phyloP scores from a whole-genome alignment of 140 eudicot species.

The Anethum foeniculum region DNA sequence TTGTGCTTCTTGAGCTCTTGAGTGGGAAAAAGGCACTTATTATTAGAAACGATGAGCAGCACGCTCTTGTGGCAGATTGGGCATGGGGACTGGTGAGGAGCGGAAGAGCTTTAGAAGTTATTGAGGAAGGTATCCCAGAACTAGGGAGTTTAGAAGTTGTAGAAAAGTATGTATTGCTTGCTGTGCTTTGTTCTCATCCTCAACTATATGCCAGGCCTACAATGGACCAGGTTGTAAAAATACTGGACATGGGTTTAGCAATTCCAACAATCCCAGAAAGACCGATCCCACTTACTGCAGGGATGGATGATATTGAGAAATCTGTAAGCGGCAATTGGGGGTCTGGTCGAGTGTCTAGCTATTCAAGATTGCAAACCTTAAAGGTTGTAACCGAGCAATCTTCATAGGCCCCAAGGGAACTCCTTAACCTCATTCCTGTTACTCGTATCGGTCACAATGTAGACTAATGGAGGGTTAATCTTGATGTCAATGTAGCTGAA shows the following conservation, averaged over 20 bases:
- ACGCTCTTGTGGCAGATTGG: conserved; percentile 77
- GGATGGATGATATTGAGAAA: conserved; percentile 66
- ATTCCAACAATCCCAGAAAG: conserved; percentile 80
- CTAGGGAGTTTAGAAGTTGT: conserved; percentile 56
- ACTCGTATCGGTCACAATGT: background rate
- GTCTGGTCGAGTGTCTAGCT: conserved; percentile 33
- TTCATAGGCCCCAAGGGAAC: background rate
- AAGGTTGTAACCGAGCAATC: conserved; percentile 22
- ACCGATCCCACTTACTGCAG: conserved; percentile 64
- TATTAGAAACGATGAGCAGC: conserved; percentile 44
- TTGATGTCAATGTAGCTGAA: background rate
- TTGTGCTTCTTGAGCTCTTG: too few species aligned
- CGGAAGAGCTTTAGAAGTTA: conserved; percentile 66
- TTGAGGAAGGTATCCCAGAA: conserved; percentile 60
- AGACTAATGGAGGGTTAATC: background rate
- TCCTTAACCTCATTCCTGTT: background rate
- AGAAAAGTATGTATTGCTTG: too few species aligned
- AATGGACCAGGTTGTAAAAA: too few species aligned
- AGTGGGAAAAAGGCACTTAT: too few species aligned
- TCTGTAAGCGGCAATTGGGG: conserved; percentile 50
- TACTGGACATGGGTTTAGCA: conserved; percentile 45
- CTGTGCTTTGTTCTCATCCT: too few species aligned
- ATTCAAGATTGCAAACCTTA: conserved; percentile 52
- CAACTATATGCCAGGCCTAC: too few species aligned
- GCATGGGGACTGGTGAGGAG: conserved; percentile 82